Evolutionary conservation across 2,329 filamentous ascomycete species (phyloP), one percentile per base, ranked within the genome.

Genomic region (Epichloe brachyelytri): DNA sequence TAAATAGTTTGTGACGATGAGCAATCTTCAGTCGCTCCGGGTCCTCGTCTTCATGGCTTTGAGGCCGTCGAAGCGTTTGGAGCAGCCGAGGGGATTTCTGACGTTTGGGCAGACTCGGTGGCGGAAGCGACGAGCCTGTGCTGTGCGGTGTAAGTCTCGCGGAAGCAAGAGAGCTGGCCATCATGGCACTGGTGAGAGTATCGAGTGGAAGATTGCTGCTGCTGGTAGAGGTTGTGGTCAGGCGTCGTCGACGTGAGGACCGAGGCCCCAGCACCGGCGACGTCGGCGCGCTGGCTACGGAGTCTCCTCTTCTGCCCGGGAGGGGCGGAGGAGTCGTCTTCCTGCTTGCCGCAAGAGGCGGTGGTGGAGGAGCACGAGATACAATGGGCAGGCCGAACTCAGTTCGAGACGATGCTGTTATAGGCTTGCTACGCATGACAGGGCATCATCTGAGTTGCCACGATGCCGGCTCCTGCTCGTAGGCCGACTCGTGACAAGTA

Each of bases 151-250:
- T 70, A 50, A 67, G 69, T 55, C 80, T 78, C 2, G 81, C 74
- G 0, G 84, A 80, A 5, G 86, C 86, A 0, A 90, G 71, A 22
- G 82, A 85, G 2, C 85, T 82, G 2, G 85, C 86, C 59, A 90
- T 77, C 52, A 90, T 88, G 55, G 86, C 86, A 58, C 80, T 79
- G 12, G 85, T 82, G 7, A 90, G 76, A 0, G 81, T 81, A 53
- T 83, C 77, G 10, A 86, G 72, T 1, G 77, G 76, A 30, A 82
- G 71, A 48, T 60, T 68, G 22, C 41, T 43, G 22, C 41, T 43
- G 44, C 66, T 62, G 20, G 61, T 55, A 4, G 66, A 65, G 6
- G 60, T 55, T 40, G 60, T 65, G 40, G 57, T 59, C 3, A 54
- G 48, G 41, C 56, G 57, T 33, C 55, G 55, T 34, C 55, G 55